These are phyloP conservation scores for Candida takata DNA, from an alignment of 805 yeast species.

Conservation along the genomic window DNA sequence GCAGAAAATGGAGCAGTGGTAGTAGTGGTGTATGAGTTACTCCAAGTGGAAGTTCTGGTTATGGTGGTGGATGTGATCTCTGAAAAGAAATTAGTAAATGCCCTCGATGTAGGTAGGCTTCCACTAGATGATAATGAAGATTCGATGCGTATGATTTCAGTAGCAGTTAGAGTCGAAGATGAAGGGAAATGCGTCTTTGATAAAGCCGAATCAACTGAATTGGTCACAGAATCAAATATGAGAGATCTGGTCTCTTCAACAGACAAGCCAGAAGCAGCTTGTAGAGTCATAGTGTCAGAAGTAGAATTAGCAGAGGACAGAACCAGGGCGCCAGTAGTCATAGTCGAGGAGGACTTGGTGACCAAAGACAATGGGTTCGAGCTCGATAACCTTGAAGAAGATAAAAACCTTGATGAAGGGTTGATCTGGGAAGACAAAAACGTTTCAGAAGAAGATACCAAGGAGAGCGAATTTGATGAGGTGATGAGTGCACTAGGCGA, in stretches of 20 bases:
- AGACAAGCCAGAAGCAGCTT: too few species aligned
- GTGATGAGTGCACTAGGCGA: neutral
- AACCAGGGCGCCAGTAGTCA: too few species aligned
- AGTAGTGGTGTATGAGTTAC: constrained; percentile 4
- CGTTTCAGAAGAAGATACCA: neutral
- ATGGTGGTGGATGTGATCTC: constrained; percentile 2
- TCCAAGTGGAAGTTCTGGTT: constrained; percentile 5
- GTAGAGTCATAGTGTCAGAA: too few species aligned
- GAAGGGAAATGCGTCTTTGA: neutral
- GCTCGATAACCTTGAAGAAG: too few species aligned
- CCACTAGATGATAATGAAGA: neutral
- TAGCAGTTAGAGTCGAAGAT: neutral
- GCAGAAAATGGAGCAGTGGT: constrained; percentile 6
- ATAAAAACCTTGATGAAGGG: too few species aligned
- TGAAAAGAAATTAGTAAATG: constrained; percentile 1
- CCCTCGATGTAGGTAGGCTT: neutral
- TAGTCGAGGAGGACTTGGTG: too few species aligned
- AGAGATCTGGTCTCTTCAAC: too few species aligned
- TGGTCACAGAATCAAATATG: too few species aligned
- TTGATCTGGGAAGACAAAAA: too few species aligned
- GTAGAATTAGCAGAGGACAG: too few species aligned
- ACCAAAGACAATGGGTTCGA: too few species aligned
- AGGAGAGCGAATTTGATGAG: neutral
- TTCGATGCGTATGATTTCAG: neutral
- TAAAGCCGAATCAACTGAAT: too few species aligned